phyloP scores from a whole-genome alignment of 2,329 filamentous ascomycete species.

The Dactylonectria estremocensis region DNA sequence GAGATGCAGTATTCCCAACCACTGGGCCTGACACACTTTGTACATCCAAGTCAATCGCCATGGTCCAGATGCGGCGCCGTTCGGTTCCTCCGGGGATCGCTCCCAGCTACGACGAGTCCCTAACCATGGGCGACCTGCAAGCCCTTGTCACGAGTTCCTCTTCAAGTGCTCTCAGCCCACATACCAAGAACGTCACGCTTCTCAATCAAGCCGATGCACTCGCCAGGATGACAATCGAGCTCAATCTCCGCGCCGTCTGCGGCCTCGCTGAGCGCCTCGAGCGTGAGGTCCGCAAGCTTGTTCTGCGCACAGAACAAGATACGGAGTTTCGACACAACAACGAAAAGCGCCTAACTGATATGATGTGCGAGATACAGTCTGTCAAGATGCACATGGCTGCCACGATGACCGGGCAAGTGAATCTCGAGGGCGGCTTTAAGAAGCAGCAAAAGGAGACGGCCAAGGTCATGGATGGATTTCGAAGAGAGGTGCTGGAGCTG shows the following conservation, averaged over 20 bases:
- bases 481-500: conserved; percentile 45
- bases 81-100: conserved; percentile 29
- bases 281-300: conserved; percentile 48
- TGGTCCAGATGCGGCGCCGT: conserved; percentile 34
- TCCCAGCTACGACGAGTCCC: conserved; percentile 6
- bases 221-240: conserved; percentile 56
- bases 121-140: conserved; percentile 20
- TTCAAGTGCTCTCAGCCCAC: neutral
- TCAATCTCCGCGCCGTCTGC: conserved; percentile 51
- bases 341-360: conserved; percentile 48
- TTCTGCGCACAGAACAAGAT: conserved; percentile 46
- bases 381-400: conserved; percentile 48
- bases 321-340: conserved; percentile 49
- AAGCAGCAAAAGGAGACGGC: conserved; percentile 40
- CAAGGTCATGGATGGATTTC: conserved; percentile 36
- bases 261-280: conserved; percentile 50
- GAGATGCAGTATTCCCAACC: neutral
- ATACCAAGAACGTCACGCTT: conserved; percentile 29
- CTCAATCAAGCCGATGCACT: conserved; percentile 52
- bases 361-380: conserved; percentile 52
- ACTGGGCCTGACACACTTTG: no score
- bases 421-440: conserved; percentile 35
- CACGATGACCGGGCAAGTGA: conserved; percentile 27
- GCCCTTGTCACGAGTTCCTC: neutral
- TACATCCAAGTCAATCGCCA: conserved; percentile 1